Evolutionary conservation across 2,329 filamentous ascomycete genomes (phyloP).

Genomic region (Diaporthe citrichinensis): DNA sequence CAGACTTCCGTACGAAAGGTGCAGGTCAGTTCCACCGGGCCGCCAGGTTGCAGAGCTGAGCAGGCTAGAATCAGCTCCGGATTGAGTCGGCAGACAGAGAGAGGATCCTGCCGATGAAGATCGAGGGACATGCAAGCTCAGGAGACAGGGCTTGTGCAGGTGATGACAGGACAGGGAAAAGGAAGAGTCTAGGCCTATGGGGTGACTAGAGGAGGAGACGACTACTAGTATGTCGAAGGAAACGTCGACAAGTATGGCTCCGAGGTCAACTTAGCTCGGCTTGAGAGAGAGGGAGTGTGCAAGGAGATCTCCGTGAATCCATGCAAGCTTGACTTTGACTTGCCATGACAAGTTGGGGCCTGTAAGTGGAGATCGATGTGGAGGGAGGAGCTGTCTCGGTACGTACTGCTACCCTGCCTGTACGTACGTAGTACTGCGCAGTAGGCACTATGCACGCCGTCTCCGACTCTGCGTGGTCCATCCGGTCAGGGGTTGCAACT

Average conservation of each 20-base stretch:
- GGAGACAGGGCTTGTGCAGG: slow-evolving; percentile 38
- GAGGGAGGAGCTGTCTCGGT: slow-evolving; percentile 36
- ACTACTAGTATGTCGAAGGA: slow-evolving; percentile 39
- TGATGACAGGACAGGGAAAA: slow-evolving; percentile 34
- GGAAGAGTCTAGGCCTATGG: slow-evolving; percentile 37
- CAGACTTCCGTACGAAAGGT: slow-evolving; percentile 40
- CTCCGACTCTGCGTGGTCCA: slow-evolving; percentile 34
- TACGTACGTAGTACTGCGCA: slow-evolving; percentile 35
- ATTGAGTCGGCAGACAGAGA: slow-evolving; percentile 35
- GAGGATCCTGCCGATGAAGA: slow-evolving; percentile 38
- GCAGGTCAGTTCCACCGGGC: slow-evolving; percentile 37
- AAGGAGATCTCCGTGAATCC: slow-evolving; percentile 39
- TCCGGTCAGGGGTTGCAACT: slow-evolving; percentile 38
- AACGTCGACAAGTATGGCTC: slow-evolving; percentile 30
- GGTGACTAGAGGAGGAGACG: slow-evolving; percentile 36
- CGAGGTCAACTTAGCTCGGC: slow-evolving; percentile 29
- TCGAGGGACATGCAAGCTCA: slow-evolving; percentile 36
- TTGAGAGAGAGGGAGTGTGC: slow-evolving; percentile 34
- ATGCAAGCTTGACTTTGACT: slow-evolving; percentile 34
- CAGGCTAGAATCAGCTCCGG: slow-evolving; percentile 38
- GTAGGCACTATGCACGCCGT: slow-evolving; percentile 17
- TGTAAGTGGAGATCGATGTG: slow-evolving; percentile 39
- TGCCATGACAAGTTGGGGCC: slow-evolving; percentile 40
- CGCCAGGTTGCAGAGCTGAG: slow-evolving; percentile 35
- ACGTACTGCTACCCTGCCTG: slow-evolving; percentile 35